A percentile compares a stretch with the other conserved stretches of the same genome.
Evolutionary conservation across 2,329 filamentous ascomycete species (phyloP).

Genomic region (Fusarium abutilonis): DNA sequence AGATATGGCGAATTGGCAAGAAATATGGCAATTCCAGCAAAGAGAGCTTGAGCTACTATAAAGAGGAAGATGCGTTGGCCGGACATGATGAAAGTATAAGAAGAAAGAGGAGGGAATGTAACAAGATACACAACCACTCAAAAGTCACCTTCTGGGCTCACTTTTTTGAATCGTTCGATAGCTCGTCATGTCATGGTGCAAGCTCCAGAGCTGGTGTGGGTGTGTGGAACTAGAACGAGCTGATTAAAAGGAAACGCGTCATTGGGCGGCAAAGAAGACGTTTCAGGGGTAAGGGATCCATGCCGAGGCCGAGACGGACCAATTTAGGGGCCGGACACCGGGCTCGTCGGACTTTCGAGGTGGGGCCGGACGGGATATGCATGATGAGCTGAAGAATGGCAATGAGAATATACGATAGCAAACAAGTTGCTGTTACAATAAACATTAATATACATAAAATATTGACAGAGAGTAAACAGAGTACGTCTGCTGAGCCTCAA

Average conservation of each 20-base stretch:
- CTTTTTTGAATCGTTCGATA: conserved; percentile 39
- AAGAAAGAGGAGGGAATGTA: background rate
- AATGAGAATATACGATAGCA: too few species aligned
- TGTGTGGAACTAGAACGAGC: conserved; percentile 25
- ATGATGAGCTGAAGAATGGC: background rate
- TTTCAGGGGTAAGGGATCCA: conserved; percentile 1
- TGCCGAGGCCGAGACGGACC: conserved; percentile 21
- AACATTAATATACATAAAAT: too few species aligned
- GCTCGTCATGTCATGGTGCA: conserved; percentile 35
- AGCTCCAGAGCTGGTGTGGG: conserved; percentile 28
- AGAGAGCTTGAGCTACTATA: conserved; percentile 45
- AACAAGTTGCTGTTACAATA: background rate
- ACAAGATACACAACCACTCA: conserved; percentile 22
- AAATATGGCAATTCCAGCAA: conserved; percentile 46
- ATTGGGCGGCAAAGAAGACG: conserved; percentile 20
- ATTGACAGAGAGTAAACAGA: too few species aligned
- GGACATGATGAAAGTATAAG: conserved; percentile 33
- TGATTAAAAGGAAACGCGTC: conserved; percentile 32
- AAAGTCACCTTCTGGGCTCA: conserved; percentile 32
- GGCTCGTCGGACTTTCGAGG: conserved; percentile 24
- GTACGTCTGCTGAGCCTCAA: too few species aligned
- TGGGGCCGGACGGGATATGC: conserved; percentile 29
- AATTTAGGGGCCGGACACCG: conserved; percentile 30
- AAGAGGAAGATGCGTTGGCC: conserved; percentile 40
- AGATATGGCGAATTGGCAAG: conserved; percentile 50